These are phyloP conservation scores for Globisporangium barbulae DNA, from an alignment of 352 stramenopile genomes.

Conservation along the genomic window DNA sequence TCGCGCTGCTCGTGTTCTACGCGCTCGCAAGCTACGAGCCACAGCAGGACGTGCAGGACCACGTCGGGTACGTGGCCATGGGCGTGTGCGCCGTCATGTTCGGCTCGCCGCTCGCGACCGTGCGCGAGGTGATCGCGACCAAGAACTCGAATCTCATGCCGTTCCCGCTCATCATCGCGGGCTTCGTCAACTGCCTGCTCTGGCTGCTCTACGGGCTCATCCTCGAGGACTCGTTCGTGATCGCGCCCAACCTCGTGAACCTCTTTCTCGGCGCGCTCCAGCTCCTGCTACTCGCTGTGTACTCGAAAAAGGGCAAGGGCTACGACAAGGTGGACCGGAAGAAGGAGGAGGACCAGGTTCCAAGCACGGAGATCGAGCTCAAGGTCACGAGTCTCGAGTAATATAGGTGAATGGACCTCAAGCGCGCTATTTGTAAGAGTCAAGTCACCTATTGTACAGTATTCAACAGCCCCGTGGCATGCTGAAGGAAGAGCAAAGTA, in stretches of 20 bases:
- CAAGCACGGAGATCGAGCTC: slow-evolving; percentile 7
- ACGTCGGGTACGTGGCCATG: slow-evolving; percentile 56
- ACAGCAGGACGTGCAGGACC: slow-evolving; percentile 25
- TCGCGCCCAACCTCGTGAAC: slow-evolving; percentile 60
- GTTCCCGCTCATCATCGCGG: slow-evolving; percentile 46
- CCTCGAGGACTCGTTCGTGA: slow-evolving; percentile 47
- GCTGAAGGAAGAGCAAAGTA: no score
- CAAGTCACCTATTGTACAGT: background rate
- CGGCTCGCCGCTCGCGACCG: slow-evolving; percentile 46
- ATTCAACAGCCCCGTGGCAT: background rate
- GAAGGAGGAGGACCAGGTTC: background rate
- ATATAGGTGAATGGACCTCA: background rate
- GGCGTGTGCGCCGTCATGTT: slow-evolving; percentile 59
- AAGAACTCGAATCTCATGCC: slow-evolving; percentile 40
- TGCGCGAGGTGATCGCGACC: slow-evolving; percentile 46
- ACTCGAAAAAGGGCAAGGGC: slow-evolving; percentile 15
- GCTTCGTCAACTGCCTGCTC: slow-evolving; percentile 41
- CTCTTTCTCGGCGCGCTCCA: slow-evolving; percentile 52
- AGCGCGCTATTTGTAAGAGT: no score
- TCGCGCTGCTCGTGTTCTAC: slow-evolving; percentile 35
- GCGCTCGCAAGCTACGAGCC: slow-evolving; percentile 29
- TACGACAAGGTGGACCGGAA: slow-evolving; percentile 33
- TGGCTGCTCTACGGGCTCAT: slow-evolving; percentile 60
- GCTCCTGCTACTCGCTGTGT: slow-evolving; percentile 42
- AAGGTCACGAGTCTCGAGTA: slow-evolving; percentile 8